Evolutionary conservation across 805 yeast genomes (phyloP).

Genomic region (Nakazawaea pomicola): DNA sequence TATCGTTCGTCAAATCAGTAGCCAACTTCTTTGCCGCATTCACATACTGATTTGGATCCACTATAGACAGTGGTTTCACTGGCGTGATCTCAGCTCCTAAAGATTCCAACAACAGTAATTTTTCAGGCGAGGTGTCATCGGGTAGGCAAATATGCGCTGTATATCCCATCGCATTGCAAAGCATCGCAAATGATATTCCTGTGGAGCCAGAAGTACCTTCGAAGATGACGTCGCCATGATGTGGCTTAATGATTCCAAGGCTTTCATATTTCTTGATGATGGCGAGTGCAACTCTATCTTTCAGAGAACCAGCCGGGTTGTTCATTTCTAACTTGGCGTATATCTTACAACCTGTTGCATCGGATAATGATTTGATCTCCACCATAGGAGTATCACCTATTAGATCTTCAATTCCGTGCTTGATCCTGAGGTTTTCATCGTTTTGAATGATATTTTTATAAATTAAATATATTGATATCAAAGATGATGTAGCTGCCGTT

Average conservation of each 20-base stretch:
- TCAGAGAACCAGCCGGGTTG: conserved; percentile 95
- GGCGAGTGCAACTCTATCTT: conserved; percentile 88
- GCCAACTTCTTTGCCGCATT: conserved; percentile 78
- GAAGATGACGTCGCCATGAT: conserved; percentile 67
- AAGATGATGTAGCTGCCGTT: neutral
- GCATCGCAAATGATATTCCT: conserved; percentile 87
- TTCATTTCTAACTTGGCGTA: conserved; percentile 81
- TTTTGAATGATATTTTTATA: conserved; percentile 1
- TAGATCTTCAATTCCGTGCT: conserved; percentile 64
- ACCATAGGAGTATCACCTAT: conserved; percentile 92
- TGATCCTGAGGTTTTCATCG: no score
- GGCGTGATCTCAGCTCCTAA: conserved; percentile 81
- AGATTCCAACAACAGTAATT: conserved; percentile 61
- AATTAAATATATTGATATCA: conserved; percentile 1
- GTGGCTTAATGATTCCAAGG: conserved; percentile 50
- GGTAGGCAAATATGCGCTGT: conserved; percentile 91
- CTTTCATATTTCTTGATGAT: conserved; percentile 67
- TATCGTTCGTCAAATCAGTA: conserved; percentile 36
- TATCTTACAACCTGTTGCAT: conserved; percentile 71
- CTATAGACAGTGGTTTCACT: conserved; percentile 93
- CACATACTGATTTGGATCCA: conserved; percentile 89
- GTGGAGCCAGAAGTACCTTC: conserved; percentile 98
- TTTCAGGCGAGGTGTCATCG: conserved; percentile 86
- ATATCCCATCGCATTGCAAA: conserved; percentile 87
- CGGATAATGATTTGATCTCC: conserved; percentile 63